Evolutionary conservation across 352 stramenopile species (phyloP).

Genomic region (Phytophthora lateralis): DNA sequence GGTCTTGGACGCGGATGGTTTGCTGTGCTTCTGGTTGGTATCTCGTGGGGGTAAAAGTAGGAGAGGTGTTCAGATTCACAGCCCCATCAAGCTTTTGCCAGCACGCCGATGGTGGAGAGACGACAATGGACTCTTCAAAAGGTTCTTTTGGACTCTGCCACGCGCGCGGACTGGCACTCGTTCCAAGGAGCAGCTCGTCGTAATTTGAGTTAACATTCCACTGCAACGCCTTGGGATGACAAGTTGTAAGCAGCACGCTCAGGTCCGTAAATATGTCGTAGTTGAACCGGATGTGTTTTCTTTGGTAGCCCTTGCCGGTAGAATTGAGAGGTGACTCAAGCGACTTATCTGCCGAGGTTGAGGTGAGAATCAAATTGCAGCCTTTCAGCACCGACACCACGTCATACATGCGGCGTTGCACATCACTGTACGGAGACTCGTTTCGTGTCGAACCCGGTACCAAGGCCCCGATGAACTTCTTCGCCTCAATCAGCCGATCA

Average conservation of each 20-base stretch:
- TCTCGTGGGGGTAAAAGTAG: background rate
- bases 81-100: conserved; percentile 14
- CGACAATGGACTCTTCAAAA: conserved; percentile 9
- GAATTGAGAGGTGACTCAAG: conserved; percentile 12
- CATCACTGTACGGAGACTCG: conserved; percentile 39
- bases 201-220: conserved; percentile 6
- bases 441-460: conserved; percentile 17
- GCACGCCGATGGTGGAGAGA: conserved; percentile 19
- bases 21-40: conserved; percentile 8
- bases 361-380: conserved; percentile 55
- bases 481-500: conserved; percentile 52
- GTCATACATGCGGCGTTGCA: conserved; percentile 70
- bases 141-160: conserved; percentile 1
- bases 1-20: conserved; percentile 24
- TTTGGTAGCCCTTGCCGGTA: conserved; percentile 31
- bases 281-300: conserved; percentile 67
- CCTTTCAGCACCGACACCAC: conserved; percentile 64
- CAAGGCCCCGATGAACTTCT: conserved; percentile 31
- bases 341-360: conserved; percentile 20
- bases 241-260: conserved; percentile 32
- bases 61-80: background rate
- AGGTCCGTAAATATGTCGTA: conserved; percentile 53
- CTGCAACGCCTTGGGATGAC: conserved; percentile 3
- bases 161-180: background rate
- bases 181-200: conserved; percentile 6